phyloP scores from a whole-genome alignment of 495 filamentous ascomycete species.

The Rostrohypoxylon terebratum region DNA sequence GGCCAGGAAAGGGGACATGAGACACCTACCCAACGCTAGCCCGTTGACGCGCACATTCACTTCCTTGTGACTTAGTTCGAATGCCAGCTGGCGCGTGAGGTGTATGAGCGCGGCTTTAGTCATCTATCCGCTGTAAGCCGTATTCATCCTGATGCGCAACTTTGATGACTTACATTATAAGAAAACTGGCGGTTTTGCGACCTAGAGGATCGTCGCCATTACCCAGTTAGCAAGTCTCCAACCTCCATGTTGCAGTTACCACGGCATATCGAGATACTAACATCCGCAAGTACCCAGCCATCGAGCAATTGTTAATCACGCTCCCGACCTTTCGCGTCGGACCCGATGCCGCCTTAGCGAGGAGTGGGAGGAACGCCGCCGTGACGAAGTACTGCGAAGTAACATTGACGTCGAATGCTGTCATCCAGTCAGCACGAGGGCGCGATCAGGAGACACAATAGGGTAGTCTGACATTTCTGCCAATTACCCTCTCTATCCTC shows the following conservation, averaged over 20 bases:
- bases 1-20: background rate
- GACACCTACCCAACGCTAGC: slow-evolving; percentile 73
- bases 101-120: slow-evolving; percentile 82
- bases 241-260: background rate
- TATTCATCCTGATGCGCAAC: no score
- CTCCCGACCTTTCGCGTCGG: slow-evolving; percentile 64
- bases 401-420: slow-evolving; percentile 79
- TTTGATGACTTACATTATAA: slow-evolving; percentile 63
- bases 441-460: background rate
- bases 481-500: slow-evolving; percentile 64
- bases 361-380: slow-evolving; percentile 57
- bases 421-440: slow-evolving; percentile 55
- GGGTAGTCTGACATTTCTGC: slow-evolving; percentile 60
- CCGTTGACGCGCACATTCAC: slow-evolving; percentile 73
- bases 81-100: slow-evolving; percentile 66
- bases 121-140: slow-evolving; percentile 47
- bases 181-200: slow-evolving; percentile 76
- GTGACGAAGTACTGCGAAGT: slow-evolving; percentile 72
- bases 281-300: slow-evolving; percentile 58
- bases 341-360: slow-evolving; percentile 57
- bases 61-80: slow-evolving; percentile 53
- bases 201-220: slow-evolving; percentile 52
- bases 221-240: background rate
- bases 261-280: slow-evolving; percentile 16
- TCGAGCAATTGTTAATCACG: slow-evolving; percentile 69